These are phyloP conservation scores for Pythium folliculosum DNA, from an alignment of 352 stramenopile species.

Conservation along the genomic window DNA sequence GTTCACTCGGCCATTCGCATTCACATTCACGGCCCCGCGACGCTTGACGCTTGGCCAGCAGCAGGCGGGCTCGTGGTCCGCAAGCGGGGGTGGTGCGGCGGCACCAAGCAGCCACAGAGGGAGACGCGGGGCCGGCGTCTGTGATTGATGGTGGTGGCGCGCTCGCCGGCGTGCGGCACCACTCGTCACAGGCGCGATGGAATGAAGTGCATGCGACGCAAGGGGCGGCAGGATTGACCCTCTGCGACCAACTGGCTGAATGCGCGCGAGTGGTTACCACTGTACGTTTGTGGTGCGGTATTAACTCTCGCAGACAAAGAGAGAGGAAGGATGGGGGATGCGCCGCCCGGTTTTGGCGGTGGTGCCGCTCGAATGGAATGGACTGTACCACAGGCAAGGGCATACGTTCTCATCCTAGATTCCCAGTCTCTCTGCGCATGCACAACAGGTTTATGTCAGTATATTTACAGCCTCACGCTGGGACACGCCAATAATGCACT, in stretches of 20 bases:
- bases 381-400: too few relatives aligned
- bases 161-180: not conserved
- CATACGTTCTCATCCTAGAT: too few relatives aligned
- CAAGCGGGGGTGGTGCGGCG: not conserved
- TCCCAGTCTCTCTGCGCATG: too few relatives aligned
- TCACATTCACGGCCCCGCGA: not conserved
- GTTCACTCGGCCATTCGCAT: not conserved
- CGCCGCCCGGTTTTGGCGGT: too few relatives aligned
- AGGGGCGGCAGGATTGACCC: too few relatives aligned
- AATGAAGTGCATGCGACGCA: not conserved
- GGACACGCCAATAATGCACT: not conserved
- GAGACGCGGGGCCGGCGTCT: too few relatives aligned
- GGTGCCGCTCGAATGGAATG: not conserved
- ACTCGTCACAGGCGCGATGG: not conserved
- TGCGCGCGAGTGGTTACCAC: not conserved
- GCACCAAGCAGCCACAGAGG: not conserved
- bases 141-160: not conserved
- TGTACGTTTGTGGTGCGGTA: too few relatives aligned
- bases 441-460: too few relatives aligned
- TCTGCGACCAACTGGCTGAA: constrained; percentile 1
- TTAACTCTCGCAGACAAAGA: not conserved
- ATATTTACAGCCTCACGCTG: too few relatives aligned
- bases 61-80: not conserved
- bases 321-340: not conserved
- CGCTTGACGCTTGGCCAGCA: not conserved